Evolutionary conservation across 805 yeast genomes (phyloP), one percentile per base, ranked within the genome.

Genomic region (Schizosaccharomyces cryophilus): DNA sequence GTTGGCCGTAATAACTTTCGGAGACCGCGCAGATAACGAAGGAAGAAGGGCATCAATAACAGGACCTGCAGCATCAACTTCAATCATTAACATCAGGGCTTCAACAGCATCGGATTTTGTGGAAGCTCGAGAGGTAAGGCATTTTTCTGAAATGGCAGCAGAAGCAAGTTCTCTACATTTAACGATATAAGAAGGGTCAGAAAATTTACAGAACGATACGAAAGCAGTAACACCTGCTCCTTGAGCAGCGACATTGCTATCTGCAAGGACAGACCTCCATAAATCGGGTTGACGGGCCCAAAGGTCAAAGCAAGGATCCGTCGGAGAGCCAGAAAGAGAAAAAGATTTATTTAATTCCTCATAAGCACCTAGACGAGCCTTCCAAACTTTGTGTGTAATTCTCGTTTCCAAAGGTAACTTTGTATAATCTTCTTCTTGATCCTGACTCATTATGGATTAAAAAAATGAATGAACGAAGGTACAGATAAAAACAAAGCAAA

Each of bases 181-280:
- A 30, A 31, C 58, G 11, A 77, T 73, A 3, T 69, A 76, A 1
- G 68, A 66, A 0, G 78, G 62, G 0, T 82, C 83, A 1, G 85
- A 85, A 66, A 70, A 77, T 66, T 79, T 78, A 54, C 85, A 71
- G 66, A 79, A 78, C 4, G 79, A 75, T 15, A 71, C 71, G 5
- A 87, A 69, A 6, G 85, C 77, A 2, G 72, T 69, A 24, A 87
- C 73, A 4, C 87, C 97, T 1, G 83, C 73, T 67, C 93, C 97
- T 65, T 88, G 95, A 0, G 97, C 95, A 19, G 84, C 93, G 21
- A 88, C 96, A 68, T 93, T 93, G 40, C 83, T 70, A 69, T 93
- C 98, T 2, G 79, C 75, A 6, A 85, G 82, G 51, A 83, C 76
- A 65, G 75, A 74, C 65, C 78, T 81, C 66, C 82, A 73, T 2